A percentile compares a stretch with the other conserved stretches of the same genome.
Conservation (phyloP, 2,329 filamentous ascomycete species). For the Bipolaris cookei region DNA sequence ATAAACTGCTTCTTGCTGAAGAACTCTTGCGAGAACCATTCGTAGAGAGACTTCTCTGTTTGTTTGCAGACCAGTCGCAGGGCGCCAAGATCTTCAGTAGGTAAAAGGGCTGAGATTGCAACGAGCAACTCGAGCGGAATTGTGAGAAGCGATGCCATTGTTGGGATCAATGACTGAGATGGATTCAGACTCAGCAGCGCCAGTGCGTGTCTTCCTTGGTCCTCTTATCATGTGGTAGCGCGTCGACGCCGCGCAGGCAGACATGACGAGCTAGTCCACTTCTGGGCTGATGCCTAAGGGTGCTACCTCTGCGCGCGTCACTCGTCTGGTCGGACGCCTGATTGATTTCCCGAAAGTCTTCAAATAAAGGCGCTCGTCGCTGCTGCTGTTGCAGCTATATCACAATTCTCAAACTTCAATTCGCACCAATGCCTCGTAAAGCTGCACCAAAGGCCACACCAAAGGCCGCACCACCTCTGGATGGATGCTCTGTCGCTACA, state of each 20-base stretch:
- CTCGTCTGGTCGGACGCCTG: conserved; percentile 8
- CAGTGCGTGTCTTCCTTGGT: not conserved
- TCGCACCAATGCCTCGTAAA: conserved; percentile 30
- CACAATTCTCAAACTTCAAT: not conserved
- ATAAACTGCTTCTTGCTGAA: conserved; percentile 72
- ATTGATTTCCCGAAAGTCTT: conserved; percentile 6
- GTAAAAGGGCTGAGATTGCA: conserved; percentile 60
- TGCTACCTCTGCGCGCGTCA: conserved; percentile 10
- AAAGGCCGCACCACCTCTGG: conserved; percentile 50
- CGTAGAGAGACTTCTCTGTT: conserved; percentile 62
- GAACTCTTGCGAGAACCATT: conserved; percentile 66
- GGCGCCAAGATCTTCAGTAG: conserved; percentile 61
- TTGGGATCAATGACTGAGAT: not conserved
- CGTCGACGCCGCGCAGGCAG: conserved; percentile 26
- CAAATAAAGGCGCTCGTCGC: conserved; percentile 19
- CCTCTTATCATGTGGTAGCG: conserved; percentile 23
- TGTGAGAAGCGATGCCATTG: conserved; percentile 34
- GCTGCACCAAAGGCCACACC: conserved; percentile 26
- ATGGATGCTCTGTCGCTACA: conserved; percentile 61
- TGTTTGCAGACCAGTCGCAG: conserved; percentile 63
- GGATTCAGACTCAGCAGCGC: not conserved
- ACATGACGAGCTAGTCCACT: conserved; percentile 12
- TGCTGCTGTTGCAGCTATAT: not conserved
- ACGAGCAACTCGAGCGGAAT: conserved; percentile 65
- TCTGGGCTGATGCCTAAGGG: conserved; percentile 23